Evolutionary conservation across 441 rosid genomes (phyloP), one percentile per base, ranked within the genome.

Genomic region (Aquilaria agallochum): DNA sequence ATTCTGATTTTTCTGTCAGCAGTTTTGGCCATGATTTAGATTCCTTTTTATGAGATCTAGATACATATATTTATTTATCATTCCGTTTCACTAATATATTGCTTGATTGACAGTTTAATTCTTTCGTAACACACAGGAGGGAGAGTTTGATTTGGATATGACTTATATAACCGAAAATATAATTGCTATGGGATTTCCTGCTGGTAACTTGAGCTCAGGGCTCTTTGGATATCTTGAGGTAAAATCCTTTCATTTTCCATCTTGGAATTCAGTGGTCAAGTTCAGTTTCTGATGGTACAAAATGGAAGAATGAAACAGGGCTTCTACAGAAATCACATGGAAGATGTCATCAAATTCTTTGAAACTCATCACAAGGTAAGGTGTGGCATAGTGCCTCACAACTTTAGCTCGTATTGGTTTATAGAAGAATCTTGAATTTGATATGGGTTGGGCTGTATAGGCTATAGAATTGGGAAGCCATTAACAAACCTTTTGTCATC

Each of bases 131-230:
- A 31, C 73, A 52, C 74, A 92, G 96, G 96, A 83, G 60, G 96
- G 93, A 57, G 98, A 72, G 40, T 91, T 80, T 34, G 96, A 91
- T 79, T 77, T 91, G 82, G 97, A 89, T 58, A 76, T 91, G 94
- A 77, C 89, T 53, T 89, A 89, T 60, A 79, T 91, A 55, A 85
- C 94, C n/a, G 92, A 91, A 80, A 91, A 91, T 53, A 68, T 89
- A 70, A 91, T 89, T 56, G 97, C 97, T 42, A 90, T 90, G 95
- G 95, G 97, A 40, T 90, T 90, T 65, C 95, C 93, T 15, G 91
- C 97, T 50, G 96, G 95, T 70, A 95, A 92, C 70, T 64, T 83
- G 45, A 91, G 97, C 74, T 92, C 96, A 30, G 96, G 96, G 13
- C 62, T 85, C 64, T 78, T 92, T 12, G 92, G 95, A 53, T 92